Base-by-base conservation (phyloP, 202 grass and related monocot genomes). In the Thinopyrum obtusiflorum region DNA sequence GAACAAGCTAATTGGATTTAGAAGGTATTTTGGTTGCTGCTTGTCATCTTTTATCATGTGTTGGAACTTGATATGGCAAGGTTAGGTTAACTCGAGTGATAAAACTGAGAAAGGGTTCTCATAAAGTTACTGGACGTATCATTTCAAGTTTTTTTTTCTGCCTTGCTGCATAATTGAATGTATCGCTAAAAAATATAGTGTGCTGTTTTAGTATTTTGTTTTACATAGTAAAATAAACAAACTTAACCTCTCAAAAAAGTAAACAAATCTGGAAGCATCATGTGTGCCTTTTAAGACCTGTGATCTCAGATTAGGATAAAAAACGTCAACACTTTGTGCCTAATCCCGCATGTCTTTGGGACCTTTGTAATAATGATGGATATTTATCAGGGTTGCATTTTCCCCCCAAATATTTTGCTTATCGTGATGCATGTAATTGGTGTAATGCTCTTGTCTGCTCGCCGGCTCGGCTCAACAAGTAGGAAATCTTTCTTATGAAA, bases 191-290 rank as follows among this genome's bases (percentile, higher is more conserved):
- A 20, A 37, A n/a, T 5, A 69, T 11, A 69, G 37, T 70, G 4
- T 40, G 33, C 20, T 40, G 35, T 69, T 21, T 40, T 4, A 37
- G 66, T 69, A 69, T 69, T 69, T 39, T 37, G 23, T 71, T 5
- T 71, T 71, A 21, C n/a, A 71, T n/a, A 70, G 21, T 71, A 23
- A 7, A 72, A 72, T 15, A 72, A 71, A 71, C 39, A 71, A 42
- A 71, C 35, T 42, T 71, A 71, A 24, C 9, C 1, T 71, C 68
- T 72, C 23, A 3, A 42, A 44, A 44, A 72, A 12, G 2, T 26
- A 44, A 44, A 23, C 6, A 72, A 71, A 72, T 18, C 20, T 9
- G 4, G 35, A 42, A 71, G 35, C 35, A 32, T 66, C 64, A 32
- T 66, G 14, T 66, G 13, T 69, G 20, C 36, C 7, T 49, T 49